Conservation (phyloP, 495 filamentous ascomycete species). For the Saxophila tyrrhenica region DNA sequence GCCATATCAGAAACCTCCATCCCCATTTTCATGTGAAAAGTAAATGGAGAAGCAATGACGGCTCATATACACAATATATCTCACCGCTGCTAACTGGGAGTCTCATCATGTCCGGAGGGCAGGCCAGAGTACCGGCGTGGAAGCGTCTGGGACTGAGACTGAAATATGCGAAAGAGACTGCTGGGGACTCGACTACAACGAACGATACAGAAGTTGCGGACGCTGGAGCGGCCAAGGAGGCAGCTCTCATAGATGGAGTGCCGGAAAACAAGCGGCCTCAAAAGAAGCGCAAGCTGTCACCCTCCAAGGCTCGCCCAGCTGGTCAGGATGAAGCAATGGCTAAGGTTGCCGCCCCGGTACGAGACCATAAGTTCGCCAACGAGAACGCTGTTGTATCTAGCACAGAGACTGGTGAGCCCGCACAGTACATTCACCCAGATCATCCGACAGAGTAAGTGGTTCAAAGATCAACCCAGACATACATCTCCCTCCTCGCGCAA, state of each 20-base stretch:
- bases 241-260: background rate
- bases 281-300: background rate
- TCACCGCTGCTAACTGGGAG: too few relatives aligned
- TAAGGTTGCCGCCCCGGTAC: background rate
- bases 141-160: conserved; percentile 67
- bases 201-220: background rate
- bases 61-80: too few relatives aligned
- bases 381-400: background rate
- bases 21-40: too few relatives aligned
- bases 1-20: too few relatives aligned
- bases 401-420: background rate
- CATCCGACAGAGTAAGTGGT: background rate
- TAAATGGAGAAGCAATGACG: too few relatives aligned
- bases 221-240: background rate
- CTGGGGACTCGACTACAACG: background rate
- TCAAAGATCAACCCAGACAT: background rate
- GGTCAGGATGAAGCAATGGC: background rate
- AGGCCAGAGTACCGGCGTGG: conserved; percentile 49
- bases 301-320: background rate
- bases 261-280: background rate
- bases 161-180: conserved; percentile 46
- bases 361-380: background rate
- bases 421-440: background rate
- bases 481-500: background rate
- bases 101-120: background rate